Evolutionary conservation across 2,329 filamentous ascomycete genomes (phyloP), one percentile per base, ranked within the genome.

Genomic region (Colletotrichum phormii): DNA sequence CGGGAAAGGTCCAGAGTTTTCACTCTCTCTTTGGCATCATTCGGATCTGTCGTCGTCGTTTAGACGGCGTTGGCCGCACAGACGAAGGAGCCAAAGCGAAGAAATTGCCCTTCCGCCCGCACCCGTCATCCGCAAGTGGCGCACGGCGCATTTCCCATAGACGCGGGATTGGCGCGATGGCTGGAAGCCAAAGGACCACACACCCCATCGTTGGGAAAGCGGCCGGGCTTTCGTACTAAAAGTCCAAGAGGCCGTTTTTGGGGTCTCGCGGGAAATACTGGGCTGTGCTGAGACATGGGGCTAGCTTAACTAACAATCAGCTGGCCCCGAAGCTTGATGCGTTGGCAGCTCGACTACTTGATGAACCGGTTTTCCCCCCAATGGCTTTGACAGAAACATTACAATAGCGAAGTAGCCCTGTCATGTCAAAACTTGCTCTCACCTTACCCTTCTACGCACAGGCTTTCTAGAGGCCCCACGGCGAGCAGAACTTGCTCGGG

Each of bases 81-180:
- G 71, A 65, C 66, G 24, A 46, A 59, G 35, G 65, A 51, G 15
- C 33, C 37, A 49, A 11, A 49, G 8, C 8, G 15, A 35, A 51
- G 9, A 13, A 42, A 61, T 33, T 4, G 29, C 11, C 59, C 64
- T 59, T 9, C 65, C 33, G 18, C 18, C 42, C 42, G 18, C 12
- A 24, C 18, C 24, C 13, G 22, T 22, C 13, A 55, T 35, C 18
- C 49, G 35, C 51, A 37, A 55, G 49, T 42, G 58, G 46, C 58
- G 57, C 65, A 54, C 9, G 58, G 59, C 51, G 53, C 5, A 58
- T 70, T 63, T 61, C 22, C 65, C 64, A 54, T 58, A 65, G 77
- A 73, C 77, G 78, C 75, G 76, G 78, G 78, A 80, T 80, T 81
- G 76, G 78, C 79, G 79, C 78, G 74, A 71, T 75, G 72, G 71